Evolutionary conservation across 495 filamentous ascomycete species (phyloP).

Genomic region (Polyplosphaeria fusca): DNA sequence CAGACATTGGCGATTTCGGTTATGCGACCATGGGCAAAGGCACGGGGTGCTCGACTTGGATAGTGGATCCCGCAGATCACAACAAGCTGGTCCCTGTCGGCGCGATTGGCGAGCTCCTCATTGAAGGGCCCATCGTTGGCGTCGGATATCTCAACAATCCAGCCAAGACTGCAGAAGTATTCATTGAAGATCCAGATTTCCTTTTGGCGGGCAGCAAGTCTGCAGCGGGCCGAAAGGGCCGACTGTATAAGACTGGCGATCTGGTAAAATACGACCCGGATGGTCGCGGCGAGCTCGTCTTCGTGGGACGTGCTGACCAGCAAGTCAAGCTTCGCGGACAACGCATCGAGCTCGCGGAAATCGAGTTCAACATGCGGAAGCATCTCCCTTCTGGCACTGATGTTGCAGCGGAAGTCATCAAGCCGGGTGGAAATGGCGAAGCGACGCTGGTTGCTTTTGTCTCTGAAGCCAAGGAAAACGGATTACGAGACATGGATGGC

Average conservation of each 20-base stretch:
- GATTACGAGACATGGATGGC: neutral
- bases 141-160: conserved; percentile 23
- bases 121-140: conserved; percentile 26
- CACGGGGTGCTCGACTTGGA: conserved; percentile 51
- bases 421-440: conserved; percentile 40
- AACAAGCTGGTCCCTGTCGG: conserved; percentile 37
- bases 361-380: conserved; percentile 55
- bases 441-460: conserved; percentile 45
- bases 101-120: conserved; percentile 27
- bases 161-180: conserved; percentile 42
- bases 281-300: conserved; percentile 53
- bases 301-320: conserved; percentile 60
- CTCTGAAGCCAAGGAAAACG: conserved; percentile 26
- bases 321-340: conserved; percentile 67
- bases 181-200: conserved; percentile 51
- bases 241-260: conserved; percentile 69
- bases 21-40: conserved; percentile 46
- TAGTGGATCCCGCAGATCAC: conserved; percentile 55
- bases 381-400: conserved; percentile 39
- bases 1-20: conserved; percentile 26
- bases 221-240: conserved; percentile 45
- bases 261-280: conserved; percentile 58
- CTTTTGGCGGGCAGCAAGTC: conserved; percentile 31
- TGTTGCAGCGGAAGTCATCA: conserved; percentile 47
- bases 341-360: conserved; percentile 63